Evolutionary conservation across 495 filamentous ascomycete genomes (phyloP).

Genomic region (Aspergillus wentii): DNA sequence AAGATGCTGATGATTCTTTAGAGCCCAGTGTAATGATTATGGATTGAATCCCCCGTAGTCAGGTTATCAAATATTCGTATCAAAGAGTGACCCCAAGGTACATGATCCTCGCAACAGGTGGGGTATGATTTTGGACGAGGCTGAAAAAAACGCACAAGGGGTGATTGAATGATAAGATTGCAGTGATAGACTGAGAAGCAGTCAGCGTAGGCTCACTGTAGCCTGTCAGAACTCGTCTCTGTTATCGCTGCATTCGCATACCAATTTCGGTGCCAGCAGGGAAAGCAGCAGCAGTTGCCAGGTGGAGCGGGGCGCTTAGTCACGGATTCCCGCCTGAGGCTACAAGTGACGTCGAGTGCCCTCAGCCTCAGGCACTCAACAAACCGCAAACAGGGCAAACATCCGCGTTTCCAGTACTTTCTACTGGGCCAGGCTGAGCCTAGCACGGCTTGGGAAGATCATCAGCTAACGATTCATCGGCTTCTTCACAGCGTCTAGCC

Average conservation of each 20-base stretch:
- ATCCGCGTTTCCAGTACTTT: conserved; percentile 41
- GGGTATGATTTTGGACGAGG: background rate
- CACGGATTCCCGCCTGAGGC: conserved; percentile 6
- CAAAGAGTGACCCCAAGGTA: background rate
- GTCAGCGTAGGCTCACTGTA: background rate
- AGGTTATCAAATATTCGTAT: background rate
- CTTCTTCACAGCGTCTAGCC: conserved; percentile 11
- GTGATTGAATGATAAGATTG: background rate
- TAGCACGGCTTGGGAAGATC: conserved; percentile 18
- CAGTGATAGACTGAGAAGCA: background rate
- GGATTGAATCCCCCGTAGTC: too few species aligned
- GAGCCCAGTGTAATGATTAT: too few species aligned
- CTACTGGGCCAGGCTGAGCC: too few species aligned
- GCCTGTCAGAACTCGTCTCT: background rate
- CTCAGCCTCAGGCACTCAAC: conserved; percentile 12
- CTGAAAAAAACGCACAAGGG: background rate
- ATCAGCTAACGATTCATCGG: conserved; percentile 13
- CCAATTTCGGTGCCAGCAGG: background rate
- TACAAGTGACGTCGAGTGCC: background rate
- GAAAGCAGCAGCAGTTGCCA: background rate
- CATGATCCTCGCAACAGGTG: conserved; percentile 5
- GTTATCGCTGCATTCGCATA: conserved; percentile 12
- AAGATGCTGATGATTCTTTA: too few species aligned
- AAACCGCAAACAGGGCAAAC: conserved; percentile 33
- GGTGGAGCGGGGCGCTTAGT: conserved; percentile 11